Evolutionary conservation across 1,139 yeast genomes (phyloP), one percentile per base, ranked within the genome.

Genomic region (Suhomyces taliae): DNA sequence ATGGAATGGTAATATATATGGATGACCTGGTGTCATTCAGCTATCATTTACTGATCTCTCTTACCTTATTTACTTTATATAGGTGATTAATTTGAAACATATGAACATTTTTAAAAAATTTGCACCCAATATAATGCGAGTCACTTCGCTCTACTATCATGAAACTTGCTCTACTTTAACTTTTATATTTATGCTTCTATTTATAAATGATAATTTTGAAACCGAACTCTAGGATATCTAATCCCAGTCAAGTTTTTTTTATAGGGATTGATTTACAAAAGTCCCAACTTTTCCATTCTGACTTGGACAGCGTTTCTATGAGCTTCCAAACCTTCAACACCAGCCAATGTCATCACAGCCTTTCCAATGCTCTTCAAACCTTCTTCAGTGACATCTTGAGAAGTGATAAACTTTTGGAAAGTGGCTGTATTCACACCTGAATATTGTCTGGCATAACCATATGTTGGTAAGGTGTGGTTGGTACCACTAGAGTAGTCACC

Each of bases 401-500:
- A 81, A 14, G 99, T 93, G 58, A 93, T 87, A 71, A 88, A 90
- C 70, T 95, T 93, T 69, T 89, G 95, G 83, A 90, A 93, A 0
- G 97, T 90, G 43, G 91, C 86, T 32, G 98, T 91, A 71, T 93
- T 93, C 50, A 91, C 98, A 48, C 99, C 99, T 54, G 96, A 87
- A 72, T 93, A 93, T 79, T 90, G 95, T 71, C 90, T 85, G 41
- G 99, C 98, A 64, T 93, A 93, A 43, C 99, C 99, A 65, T 93
- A 93, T 0, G 99, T 93, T 50, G 99, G 99, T 60, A 93, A 78
- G 0, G 99, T 93, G 71, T 91, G 98, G 76, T 93, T 93, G 7
- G 99, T 93, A 64, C 99, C 98, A 53, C 93, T 84, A 1, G 98
- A 90, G 72, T 93, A 95, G 69, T 95, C 99, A 61, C 99, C 99